Conservation (phyloP, 257 asterid species). For the Solanum chilense region DNA sequence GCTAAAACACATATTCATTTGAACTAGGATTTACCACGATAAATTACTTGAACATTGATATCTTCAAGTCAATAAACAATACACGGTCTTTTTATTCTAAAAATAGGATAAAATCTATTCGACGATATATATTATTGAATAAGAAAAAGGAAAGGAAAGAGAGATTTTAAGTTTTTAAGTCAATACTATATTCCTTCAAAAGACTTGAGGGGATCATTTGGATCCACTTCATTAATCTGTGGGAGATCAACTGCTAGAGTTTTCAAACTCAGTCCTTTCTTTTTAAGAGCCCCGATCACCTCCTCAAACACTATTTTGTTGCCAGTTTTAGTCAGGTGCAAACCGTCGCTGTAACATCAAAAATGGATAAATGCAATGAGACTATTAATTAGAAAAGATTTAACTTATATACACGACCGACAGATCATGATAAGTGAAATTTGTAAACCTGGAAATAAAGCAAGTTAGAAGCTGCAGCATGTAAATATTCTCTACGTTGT, state of each 20-base stretch:
- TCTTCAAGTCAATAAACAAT: background rate
- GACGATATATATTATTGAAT: background rate
- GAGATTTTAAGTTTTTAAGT: background rate
- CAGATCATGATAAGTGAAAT: background rate
- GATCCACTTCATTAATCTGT: constrained; percentile 24
- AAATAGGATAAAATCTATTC: background rate
- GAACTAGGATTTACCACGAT: background rate
- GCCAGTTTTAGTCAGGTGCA: constrained; percentile 54
- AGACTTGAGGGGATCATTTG: constrained; percentile 53
- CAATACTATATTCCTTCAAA: constrained; percentile 8
- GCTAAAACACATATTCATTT: background rate
- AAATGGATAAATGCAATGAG: background rate
- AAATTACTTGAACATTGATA: background rate
- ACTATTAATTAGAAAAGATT: background rate
- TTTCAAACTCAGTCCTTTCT: constrained; percentile 28
- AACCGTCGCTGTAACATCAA: constrained; percentile 52
- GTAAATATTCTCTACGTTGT: background rate
- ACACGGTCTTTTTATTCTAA: background rate
- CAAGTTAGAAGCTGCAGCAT: background rate
- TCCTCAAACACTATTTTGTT: constrained; percentile 51
- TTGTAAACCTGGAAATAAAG: background rate
- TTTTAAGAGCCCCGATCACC: constrained; percentile 29
- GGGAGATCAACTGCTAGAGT: constrained; percentile 49
- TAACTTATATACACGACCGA: background rate
- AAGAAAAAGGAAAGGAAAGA: background rate